Evolutionary conservation across 352 stramenopile species (phyloP).

Genomic region (Phytophthora fragariae): DNA sequence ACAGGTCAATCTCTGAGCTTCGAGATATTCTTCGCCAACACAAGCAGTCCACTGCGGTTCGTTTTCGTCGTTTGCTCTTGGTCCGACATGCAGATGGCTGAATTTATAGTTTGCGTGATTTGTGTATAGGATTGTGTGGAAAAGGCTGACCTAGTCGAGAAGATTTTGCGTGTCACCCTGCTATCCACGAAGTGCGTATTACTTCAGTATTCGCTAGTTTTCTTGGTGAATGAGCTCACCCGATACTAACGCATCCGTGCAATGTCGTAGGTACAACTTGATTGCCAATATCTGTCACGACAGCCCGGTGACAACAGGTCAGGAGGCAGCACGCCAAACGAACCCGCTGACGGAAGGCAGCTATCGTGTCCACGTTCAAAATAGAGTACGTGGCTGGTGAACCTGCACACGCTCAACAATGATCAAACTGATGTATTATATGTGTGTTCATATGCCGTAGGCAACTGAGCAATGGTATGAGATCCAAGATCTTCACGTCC

Average conservation of each 20-base stretch:
- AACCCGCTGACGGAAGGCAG: slow-evolving; percentile 96
- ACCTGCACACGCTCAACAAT: slow-evolving; percentile 1
- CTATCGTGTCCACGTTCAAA: slow-evolving; percentile 97
- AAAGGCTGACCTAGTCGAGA: slow-evolving; percentile 79
- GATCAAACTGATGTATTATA: slow-evolving; percentile 19
- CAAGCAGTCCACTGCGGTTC: slow-evolving; percentile 56
- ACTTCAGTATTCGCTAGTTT: neutral
- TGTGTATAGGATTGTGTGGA: slow-evolving; percentile 75
- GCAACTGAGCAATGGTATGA: slow-evolving; percentile 98
- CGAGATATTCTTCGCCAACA: slow-evolving; percentile 62
- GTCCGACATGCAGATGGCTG: neutral
- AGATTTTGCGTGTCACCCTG: slow-evolving; percentile 55
- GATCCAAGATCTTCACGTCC: slow-evolving; percentile 98
- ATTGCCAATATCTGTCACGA: slow-evolving; percentile 98
- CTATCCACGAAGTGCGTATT: slow-evolving; percentile 73
- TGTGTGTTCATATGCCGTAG: slow-evolving; percentile 41
- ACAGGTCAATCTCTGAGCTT: slow-evolving; percentile 73
- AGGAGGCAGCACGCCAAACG: slow-evolving; percentile 86
- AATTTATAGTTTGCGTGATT: neutral
- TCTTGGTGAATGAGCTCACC: neutral
- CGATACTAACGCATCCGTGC: slow-evolving; percentile 4
- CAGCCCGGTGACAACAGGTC: slow-evolving; percentile 92
- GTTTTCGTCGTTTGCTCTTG: neutral
- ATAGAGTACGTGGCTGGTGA: slow-evolving; percentile 67
- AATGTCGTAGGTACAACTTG: slow-evolving; percentile 95